A percentile compares a stretch with the other conserved stretches of the same genome.
These are phyloP conservation scores for Coemansia sp. DNA, from an alignment of 192 early-diverging fungal genomes.

Conservation along the genomic window DNA sequence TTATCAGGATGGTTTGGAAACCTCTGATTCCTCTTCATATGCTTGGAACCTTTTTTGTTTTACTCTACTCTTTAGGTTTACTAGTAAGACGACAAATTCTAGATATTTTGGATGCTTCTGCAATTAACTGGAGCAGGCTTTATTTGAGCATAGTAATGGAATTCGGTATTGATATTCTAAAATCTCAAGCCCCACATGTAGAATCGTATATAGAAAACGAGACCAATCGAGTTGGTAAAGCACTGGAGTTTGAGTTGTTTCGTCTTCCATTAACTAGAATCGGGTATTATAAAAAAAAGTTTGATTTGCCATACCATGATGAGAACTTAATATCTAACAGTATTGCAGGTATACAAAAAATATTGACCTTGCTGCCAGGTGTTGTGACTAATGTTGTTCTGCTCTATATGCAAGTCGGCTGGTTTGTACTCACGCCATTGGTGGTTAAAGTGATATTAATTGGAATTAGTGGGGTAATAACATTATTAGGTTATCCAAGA, in stretches of 20 bases:
- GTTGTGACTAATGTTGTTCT: neutral
- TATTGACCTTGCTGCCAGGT: neutral
- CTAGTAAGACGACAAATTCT: slow-evolving; percentile 12
- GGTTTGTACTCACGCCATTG: neutral
- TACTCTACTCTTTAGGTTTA: neutral
- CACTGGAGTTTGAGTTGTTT: slow-evolving; percentile 28
- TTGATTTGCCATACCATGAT: too few species aligned
- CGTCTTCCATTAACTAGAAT: slow-evolving; percentile 21
- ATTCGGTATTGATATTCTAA: neutral
- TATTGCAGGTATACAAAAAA: neutral
- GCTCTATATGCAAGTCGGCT: neutral
- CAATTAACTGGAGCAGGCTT: slow-evolving; percentile 17
- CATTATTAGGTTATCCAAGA: neutral
- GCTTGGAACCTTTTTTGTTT: slow-evolving; percentile 7
- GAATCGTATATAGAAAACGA: neutral
- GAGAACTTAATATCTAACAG: neutral
- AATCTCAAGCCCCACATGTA: slow-evolving; percentile 2
- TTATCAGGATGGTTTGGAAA: slow-evolving; percentile 38
- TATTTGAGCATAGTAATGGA: slow-evolving; percentile 15
- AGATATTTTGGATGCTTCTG: slow-evolving; percentile 21
- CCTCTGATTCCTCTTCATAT: slow-evolving; percentile 33
- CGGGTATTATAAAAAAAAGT: neutral
- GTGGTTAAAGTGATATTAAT: neutral
- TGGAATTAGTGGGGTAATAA: neutral
- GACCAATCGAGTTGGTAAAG: slow-evolving; percentile 6